These are phyloP conservation scores for Xylaria curta DNA, from an alignment of 495 filamentous ascomycete genomes.

Conservation along the genomic window DNA sequence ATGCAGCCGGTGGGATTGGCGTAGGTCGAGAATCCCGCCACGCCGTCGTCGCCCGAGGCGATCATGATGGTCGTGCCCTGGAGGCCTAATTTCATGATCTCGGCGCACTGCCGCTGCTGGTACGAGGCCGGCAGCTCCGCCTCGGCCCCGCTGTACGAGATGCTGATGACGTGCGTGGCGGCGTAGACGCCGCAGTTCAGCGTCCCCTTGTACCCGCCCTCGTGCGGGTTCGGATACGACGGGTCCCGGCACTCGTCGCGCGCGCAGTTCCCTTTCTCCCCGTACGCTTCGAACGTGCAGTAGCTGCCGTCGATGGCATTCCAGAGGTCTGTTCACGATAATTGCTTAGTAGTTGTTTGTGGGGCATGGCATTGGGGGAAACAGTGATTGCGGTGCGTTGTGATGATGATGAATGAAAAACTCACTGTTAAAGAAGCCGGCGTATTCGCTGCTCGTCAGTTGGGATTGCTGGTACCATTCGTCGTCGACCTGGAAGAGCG, in stretches of 20 bases:
- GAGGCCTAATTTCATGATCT: constrained; percentile 69
- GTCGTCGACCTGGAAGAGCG: constrained; percentile 65
- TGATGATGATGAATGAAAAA: no score
- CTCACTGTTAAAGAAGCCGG: constrained; percentile 46
- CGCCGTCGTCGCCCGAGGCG: constrained; percentile 66
- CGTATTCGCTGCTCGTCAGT: constrained; percentile 33
- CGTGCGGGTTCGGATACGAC: constrained; percentile 58
- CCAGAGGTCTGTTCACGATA: constrained; percentile 49
- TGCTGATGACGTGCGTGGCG: constrained; percentile 48
- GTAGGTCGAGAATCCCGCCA: constrained; percentile 54
- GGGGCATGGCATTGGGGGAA: neutral
- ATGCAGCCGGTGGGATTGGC: constrained; percentile 40
- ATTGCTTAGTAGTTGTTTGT: no score
- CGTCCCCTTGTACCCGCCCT: constrained; percentile 61
- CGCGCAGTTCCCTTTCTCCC: constrained; percentile 41
- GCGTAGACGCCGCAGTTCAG: constrained; percentile 64
- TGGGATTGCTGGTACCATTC: constrained; percentile 47
- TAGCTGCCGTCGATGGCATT: constrained; percentile 72
- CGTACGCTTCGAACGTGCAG: constrained; percentile 56
- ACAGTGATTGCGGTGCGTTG: no score
- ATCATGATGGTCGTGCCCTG: constrained; percentile 67
- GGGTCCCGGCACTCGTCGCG: constrained; percentile 51
- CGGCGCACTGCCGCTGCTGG: constrained; percentile 48
- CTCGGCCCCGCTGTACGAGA: constrained; percentile 50
- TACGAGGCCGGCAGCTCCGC: constrained; percentile 44